Evolutionary conservation across 148 eudicot species (phyloP).

Genomic region (Talinum fruticosum): DNA sequence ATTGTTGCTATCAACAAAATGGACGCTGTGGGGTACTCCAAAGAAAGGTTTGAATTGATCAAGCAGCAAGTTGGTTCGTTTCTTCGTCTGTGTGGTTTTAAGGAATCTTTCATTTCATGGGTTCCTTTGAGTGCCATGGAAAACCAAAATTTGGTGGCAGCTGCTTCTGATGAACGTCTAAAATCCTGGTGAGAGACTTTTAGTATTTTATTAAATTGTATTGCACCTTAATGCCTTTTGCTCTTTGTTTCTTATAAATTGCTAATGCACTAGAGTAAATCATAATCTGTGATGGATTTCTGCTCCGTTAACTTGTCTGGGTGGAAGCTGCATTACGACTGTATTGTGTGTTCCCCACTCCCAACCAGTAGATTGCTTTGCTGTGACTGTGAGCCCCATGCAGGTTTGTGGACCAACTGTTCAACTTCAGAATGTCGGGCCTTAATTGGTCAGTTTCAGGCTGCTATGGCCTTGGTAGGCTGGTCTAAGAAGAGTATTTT

Average conservation of each 20-base stretch:
- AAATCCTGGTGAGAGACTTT: conserved; percentile 64
- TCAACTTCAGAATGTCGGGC: not conserved
- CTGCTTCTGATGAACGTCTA: conserved; percentile 70
- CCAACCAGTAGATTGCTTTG: not conserved
- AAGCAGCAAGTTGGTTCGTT: conserved; percentile 79
- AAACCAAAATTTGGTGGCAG: conserved; percentile 75
- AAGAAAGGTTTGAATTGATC: conserved; percentile 74
- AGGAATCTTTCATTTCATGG: conserved; percentile 76
- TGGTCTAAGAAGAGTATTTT: not conserved
- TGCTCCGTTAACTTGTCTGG: not conserved
- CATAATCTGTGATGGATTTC: not conserved
- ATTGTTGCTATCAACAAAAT: conserved; percentile 88
- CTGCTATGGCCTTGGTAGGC: not conserved
- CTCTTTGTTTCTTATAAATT: not conserved
- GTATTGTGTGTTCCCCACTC: not conserved
- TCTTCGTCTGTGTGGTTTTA: conserved; percentile 85
- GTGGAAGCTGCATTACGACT: conserved; percentile 2
- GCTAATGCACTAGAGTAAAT: not conserved
- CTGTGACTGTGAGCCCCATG: not conserved
- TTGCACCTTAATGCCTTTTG: conserved; percentile 4
- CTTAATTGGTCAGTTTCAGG: not conserved
- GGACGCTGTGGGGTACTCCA: conserved; percentile 83
- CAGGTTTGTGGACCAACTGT: not conserved
- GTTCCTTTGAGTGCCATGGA: conserved; percentile 90
- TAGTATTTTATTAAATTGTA: not conserved